phyloP scores from a whole-genome alignment of 2,329 filamentous ascomycete genomes.

The Fusarium ramigenum region DNA sequence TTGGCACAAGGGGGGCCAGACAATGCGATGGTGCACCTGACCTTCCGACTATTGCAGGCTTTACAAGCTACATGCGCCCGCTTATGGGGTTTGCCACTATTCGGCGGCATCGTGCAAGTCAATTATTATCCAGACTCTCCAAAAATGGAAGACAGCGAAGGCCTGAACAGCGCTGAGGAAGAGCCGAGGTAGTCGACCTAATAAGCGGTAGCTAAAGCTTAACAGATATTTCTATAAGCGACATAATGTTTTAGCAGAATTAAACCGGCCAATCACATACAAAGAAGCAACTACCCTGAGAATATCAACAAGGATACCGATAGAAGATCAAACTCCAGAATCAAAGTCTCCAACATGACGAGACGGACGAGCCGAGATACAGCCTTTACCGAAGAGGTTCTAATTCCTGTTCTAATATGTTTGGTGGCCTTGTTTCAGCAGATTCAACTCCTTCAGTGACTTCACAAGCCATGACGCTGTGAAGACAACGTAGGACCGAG shows the following conservation, averaged over 20 bases:
- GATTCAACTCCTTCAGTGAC: background rate
- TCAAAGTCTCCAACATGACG: background rate
- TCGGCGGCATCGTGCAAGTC: background rate
- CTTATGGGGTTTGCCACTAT: background rate
- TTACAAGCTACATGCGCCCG: background rate
- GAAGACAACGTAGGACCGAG: background rate
- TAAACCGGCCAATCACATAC: accelerated
- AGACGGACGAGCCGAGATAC: too few relatives aligned
- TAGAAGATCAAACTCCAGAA: background rate
- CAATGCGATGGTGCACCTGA: background rate
- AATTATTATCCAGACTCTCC: background rate
- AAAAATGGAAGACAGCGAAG: background rate
- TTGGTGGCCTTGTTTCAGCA: background rate
- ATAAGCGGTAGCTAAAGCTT: background rate
- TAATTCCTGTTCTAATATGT: accelerated
- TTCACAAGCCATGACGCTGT: background rate
- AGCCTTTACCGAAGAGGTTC: background rate
- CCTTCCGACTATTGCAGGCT: background rate
- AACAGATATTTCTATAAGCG: accelerated
- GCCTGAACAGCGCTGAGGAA: accelerated
- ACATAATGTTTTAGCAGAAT: accelerated
- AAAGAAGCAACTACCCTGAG: background rate
- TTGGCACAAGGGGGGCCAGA: background rate
- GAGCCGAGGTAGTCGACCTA: background rate
- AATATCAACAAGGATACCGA: background rate